These are phyloP conservation scores for Fagopyrum tataricum DNA, from an alignment of 148 eudicot species.

Conservation along the genomic window DNA sequence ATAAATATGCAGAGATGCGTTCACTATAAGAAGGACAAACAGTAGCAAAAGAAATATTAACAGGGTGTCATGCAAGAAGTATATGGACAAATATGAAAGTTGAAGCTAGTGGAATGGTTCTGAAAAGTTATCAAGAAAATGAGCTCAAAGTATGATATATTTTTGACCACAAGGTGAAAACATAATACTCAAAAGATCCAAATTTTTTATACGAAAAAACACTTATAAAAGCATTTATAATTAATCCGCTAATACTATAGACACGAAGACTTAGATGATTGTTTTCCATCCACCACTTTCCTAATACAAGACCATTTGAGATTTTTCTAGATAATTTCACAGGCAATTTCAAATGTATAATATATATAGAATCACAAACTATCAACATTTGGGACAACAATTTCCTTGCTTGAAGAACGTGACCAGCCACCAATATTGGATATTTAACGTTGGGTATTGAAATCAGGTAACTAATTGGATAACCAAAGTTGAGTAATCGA, in stretches of 20 bases:
- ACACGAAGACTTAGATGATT: not conserved
- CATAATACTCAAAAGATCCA: not conserved
- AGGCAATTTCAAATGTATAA: not conserved
- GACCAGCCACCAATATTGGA: conserved; percentile 79
- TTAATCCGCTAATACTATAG: not conserved
- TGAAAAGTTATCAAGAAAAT: not conserved
- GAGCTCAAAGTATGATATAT: not conserved
- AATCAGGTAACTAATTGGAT: no score
- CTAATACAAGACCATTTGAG: not conserved
- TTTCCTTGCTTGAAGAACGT: conserved; percentile 62
- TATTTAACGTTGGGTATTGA: no score
- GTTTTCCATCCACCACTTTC: not conserved
- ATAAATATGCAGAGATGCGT: no score
- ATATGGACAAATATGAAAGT: not conserved
- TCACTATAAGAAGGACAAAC: no score
- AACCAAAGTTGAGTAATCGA: no score
- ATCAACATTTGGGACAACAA: not conserved
- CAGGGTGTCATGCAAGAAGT: not conserved
- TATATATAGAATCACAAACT: not conserved
- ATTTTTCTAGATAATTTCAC: not conserved
- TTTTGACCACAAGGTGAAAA: not conserved
- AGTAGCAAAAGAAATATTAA: no score
- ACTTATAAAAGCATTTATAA: not conserved
- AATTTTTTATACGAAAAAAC: not conserved
- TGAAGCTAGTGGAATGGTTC: not conserved